A percentile compares a stretch with the other conserved stretches of the same genome.
Conservation (phyloP, 352 stramenopile species). For the Pythium folliculosum region DNA sequence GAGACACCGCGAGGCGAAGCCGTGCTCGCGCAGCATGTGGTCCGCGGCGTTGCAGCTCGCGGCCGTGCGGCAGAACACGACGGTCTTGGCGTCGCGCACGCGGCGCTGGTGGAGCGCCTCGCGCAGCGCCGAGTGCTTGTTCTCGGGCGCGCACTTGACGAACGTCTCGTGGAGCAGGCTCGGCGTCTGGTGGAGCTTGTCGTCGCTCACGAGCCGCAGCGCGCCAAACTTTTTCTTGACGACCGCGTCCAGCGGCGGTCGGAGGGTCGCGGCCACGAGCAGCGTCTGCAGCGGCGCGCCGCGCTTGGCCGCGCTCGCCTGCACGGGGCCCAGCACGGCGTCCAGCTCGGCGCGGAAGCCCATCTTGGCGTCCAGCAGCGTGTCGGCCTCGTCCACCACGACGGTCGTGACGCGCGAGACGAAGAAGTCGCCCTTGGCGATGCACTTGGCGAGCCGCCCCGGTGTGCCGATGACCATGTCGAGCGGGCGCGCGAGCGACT, state of each 20-base stretch:
- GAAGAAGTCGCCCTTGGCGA: conserved; percentile 70
- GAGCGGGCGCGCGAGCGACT: conserved; percentile 38
- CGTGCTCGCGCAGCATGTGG: conserved; percentile 83
- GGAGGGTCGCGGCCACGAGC: conserved; percentile 72
- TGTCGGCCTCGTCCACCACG: conserved; percentile 82
- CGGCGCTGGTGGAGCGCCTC: conserved; percentile 51
- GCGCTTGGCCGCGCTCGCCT: conserved; percentile 64
- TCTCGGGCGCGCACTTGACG: conserved; percentile 57
- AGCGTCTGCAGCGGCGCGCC: conserved; percentile 61
- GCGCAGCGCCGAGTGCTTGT: conserved; percentile 71
- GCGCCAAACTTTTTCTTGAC: conserved; percentile 70
- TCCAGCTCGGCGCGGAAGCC: conserved; percentile 78
- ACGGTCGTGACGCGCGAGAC: conserved; percentile 73
- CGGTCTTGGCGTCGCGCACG: conserved; percentile 48
- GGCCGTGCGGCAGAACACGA: conserved; percentile 79
- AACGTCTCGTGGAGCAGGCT: conserved; percentile 63
- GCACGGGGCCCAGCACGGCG: conserved; percentile 61
- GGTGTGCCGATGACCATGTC: conserved; percentile 78
- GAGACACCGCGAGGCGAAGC: conserved; percentile 63
- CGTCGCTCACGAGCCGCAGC: conserved; percentile 62
- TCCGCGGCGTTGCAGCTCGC: conserved; percentile 76
- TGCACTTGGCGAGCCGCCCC: conserved; percentile 70
- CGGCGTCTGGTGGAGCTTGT: conserved; percentile 73
- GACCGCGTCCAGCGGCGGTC: conserved; percentile 68
- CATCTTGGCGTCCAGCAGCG: conserved; percentile 82